A percentile compares a stretch with the other conserved stretches of the same genome.
Evolutionary conservation across 2,329 filamentous ascomycete species (phyloP).

Genomic region (Paracoccidioides brasiliensis): DNA sequence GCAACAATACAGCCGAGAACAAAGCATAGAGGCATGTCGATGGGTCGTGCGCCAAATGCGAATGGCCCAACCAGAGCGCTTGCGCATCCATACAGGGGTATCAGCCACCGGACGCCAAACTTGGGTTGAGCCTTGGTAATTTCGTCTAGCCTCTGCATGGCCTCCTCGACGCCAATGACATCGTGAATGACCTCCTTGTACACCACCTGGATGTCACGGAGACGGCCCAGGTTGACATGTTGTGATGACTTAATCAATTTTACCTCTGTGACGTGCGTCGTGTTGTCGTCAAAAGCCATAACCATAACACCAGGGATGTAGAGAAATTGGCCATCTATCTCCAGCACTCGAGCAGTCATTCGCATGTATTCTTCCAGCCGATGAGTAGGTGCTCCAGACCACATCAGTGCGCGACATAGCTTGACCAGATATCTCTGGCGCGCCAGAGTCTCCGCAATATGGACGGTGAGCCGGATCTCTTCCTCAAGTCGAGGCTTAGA

Average conservation of each 20-base stretch:
- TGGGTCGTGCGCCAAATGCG: slow-evolving; percentile 61
- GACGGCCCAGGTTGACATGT: slow-evolving; percentile 31
- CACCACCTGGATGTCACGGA: slow-evolving; percentile 33
- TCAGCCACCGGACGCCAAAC: slow-evolving; percentile 39
- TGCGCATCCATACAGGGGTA: slow-evolving; percentile 62
- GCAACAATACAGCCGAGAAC: slow-evolving; percentile 62
- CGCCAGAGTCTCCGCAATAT: slow-evolving; percentile 56
- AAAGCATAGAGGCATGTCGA: slow-evolving; percentile 68
- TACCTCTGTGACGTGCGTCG: slow-evolving; percentile 35
- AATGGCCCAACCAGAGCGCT: slow-evolving; percentile 67
- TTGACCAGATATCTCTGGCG: slow-evolving; percentile 74
- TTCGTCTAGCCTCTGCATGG: slow-evolving; percentile 29
- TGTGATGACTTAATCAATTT: slow-evolving; percentile 32
- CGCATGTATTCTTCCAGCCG: slow-evolving; percentile 80
- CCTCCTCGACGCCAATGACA: slow-evolving; percentile 34
- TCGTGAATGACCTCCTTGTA: slow-evolving; percentile 39
- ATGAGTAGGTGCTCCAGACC: slow-evolving; percentile 81
- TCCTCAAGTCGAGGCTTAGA: slow-evolving; percentile 23
- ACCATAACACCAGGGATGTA: slow-evolving; percentile 93
- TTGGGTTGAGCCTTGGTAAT: slow-evolving; percentile 48
- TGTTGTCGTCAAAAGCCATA: slow-evolving; percentile 59
- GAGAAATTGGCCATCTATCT: slow-evolving; percentile 78
- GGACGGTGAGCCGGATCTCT: slow-evolving; percentile 46
- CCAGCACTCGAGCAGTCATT: slow-evolving; percentile 77
- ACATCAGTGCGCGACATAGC: slow-evolving; percentile 76